Base-by-base conservation (phyloP, 163 green algal species). In the Chloroidium sp. region DNA sequence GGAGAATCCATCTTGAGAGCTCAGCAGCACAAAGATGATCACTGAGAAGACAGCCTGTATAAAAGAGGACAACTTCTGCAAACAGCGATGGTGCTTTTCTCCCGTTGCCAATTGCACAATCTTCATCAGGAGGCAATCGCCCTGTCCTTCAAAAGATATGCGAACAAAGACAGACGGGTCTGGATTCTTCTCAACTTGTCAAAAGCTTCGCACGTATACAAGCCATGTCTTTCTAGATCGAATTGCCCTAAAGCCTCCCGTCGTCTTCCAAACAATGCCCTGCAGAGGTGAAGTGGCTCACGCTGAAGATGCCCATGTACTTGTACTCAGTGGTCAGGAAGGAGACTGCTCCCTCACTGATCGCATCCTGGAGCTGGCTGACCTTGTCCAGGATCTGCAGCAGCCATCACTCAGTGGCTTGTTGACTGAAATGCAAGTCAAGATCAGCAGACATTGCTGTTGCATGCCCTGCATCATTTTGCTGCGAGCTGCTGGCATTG, bases 281-380 rank as follows among this genome's bases (percentile, higher is more conserved):
- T 36, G 36, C 36, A 36, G 36, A 36, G 36, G 69, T 36, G 68
- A 8, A 2, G 62, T 8, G 61, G 69, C 82, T 79, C 83, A 94
- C 90, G 92, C 97, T 97, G 90, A 98, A 98, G 60, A 97, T 84
- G 81, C 87, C 89, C 84, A 98, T 89, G 91, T 97, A 97, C 81
- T 94, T 95, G 89, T 98, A 99, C 87, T 99, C 95, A 64, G 95
- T 98, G 62, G 89, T 89, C 59, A 99, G 88, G 90, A 99, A 99
- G 2, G 91, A 95, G 59, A 82, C 91, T 2, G 95, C 92, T 60
- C 95, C 95, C 79, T 98, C 94, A 12, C 74, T 84, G 83, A 98
- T 98, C 57, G 94, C 93, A 3, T 91, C 90, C 85, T 97, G 93
- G 67, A 98, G 94, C 75, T 98, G 93, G 8, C 92, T 91, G 8